Conservation (phyloP, 352 stramenopile species). For the Blastocystis sp. region DNA sequence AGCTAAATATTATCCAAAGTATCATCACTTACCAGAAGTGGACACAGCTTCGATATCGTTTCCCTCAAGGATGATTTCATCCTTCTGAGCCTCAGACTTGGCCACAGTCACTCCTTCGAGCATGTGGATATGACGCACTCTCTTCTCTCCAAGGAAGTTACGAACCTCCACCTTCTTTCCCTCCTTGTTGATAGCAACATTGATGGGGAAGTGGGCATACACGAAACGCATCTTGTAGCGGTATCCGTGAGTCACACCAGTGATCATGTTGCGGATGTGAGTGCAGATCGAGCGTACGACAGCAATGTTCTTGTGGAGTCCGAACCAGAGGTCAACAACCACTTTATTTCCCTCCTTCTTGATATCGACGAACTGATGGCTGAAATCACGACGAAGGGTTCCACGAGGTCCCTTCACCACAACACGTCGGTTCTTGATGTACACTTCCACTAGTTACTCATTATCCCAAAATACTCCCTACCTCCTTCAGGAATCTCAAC, state of each 20-base stretch:
- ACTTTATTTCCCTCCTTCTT: slow-evolving; percentile 75
- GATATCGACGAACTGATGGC: slow-evolving; percentile 89
- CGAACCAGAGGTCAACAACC: slow-evolving; percentile 95
- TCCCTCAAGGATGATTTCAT: slow-evolving; percentile 38
- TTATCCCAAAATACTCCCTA: neutral
- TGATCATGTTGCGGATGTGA: too few relatives aligned
- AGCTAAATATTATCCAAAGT: slow-evolving; percentile 28
- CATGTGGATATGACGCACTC: slow-evolving; percentile 85
- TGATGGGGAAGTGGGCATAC: slow-evolving; percentile 99
- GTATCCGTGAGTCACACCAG: too few relatives aligned
- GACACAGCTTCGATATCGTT: slow-evolving; percentile 18
- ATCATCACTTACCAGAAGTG: neutral
- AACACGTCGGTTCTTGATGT: slow-evolving; percentile 85
- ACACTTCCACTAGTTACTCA: slow-evolving; percentile 76
- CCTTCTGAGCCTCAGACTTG: slow-evolving; percentile 42
- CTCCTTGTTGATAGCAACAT: slow-evolving; percentile 83
- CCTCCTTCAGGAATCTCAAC: too few relatives aligned
- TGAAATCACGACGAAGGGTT: too few relatives aligned
- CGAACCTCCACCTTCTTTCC: slow-evolving; percentile 89
- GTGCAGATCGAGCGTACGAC: too few relatives aligned
- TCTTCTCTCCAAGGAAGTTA: slow-evolving; percentile 99
- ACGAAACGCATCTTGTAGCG: too few relatives aligned
- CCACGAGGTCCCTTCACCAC: slow-evolving; percentile 91
- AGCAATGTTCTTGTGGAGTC: slow-evolving; percentile 92
- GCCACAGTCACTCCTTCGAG: too few relatives aligned